These are phyloP conservation scores for Coemansia sp. DNA, from an alignment of 192 early-diverging fungal genomes.

Conservation along the genomic window DNA sequence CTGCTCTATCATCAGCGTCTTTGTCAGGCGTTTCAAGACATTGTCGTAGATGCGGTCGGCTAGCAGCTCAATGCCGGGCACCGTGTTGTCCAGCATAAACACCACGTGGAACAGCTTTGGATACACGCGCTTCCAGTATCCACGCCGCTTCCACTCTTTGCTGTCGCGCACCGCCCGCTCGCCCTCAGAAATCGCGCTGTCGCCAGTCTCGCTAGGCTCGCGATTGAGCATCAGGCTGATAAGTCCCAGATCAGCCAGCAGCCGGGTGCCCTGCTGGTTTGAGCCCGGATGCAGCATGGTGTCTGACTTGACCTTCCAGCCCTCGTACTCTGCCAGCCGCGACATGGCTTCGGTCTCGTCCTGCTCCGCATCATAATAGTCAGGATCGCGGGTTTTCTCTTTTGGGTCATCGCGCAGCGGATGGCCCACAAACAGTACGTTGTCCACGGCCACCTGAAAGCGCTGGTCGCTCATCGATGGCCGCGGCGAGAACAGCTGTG, in stretches of 20 bases:
- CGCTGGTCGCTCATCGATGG: slow-evolving; percentile 69
- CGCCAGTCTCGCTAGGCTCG: slow-evolving; percentile 50
- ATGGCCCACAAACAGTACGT: slow-evolving; percentile 79
- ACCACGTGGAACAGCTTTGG: slow-evolving; percentile 43
- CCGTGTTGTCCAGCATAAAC: slow-evolving; percentile 51
- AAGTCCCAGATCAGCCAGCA: slow-evolving; percentile 46
- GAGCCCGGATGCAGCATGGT: slow-evolving; percentile 13
- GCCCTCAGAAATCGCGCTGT: slow-evolving; percentile 44
- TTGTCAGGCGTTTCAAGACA: slow-evolving; percentile 42
- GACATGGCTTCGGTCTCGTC: slow-evolving; percentile 52
- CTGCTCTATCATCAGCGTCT: slow-evolving; percentile 50
- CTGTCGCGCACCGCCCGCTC: slow-evolving; percentile 53
- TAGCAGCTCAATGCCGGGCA: slow-evolving; percentile 27
- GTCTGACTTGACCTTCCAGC: slow-evolving; percentile 43
- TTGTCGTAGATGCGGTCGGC: slow-evolving; percentile 47
- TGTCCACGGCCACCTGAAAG: slow-evolving; percentile 85
- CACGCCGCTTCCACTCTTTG: slow-evolving; percentile 48
- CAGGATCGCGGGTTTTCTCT: slow-evolving; percentile 56
- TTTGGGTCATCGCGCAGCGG: slow-evolving; percentile 55
- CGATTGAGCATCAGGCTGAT: slow-evolving; percentile 44
- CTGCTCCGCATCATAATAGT: slow-evolving; percentile 58
- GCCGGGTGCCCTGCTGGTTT: slow-evolving; percentile 27
- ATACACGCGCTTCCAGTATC: slow-evolving; percentile 37
- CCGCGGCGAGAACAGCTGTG: slow-evolving; percentile 85
- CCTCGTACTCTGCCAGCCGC: slow-evolving; percentile 35